These are phyloP conservation scores for Pseudogymnoascus sp. DNA, from an alignment of 2,329 filamentous ascomycete species.

Conservation along the genomic window DNA sequence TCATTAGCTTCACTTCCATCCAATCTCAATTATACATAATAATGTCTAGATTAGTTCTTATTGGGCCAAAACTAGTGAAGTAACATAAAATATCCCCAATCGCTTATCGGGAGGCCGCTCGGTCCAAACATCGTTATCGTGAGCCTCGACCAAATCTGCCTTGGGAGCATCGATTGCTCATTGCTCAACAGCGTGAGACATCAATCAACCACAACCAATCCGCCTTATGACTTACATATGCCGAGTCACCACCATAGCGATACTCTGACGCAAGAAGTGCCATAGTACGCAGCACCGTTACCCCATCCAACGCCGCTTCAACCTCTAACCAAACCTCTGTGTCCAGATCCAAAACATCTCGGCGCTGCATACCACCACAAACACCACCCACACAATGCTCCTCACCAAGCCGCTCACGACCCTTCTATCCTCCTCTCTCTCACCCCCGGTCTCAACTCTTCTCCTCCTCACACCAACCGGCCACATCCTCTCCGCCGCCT, in stretches of 20 bases:
- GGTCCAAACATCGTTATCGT: background rate
- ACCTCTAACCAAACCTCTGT: constrained; percentile 3
- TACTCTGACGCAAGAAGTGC: background rate
- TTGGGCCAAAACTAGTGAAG: too few species aligned
- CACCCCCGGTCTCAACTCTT: constrained; percentile 46
- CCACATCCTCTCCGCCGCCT: constrained; percentile 55
- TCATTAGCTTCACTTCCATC: background rate
- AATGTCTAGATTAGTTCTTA: background rate
- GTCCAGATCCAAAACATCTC: constrained; percentile 9
- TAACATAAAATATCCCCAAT: background rate
- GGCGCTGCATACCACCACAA: constrained; percentile 17
- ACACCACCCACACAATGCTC: constrained; percentile 31
- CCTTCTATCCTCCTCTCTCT: constrained; percentile 49
- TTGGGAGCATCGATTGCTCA: background rate
- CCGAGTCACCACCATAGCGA: background rate
- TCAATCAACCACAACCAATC: constrained; percentile 2
- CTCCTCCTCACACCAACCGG: constrained; percentile 52
- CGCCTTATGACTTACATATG: constrained; percentile 1
- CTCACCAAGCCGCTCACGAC: constrained; percentile 56
- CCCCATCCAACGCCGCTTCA: constrained; percentile 17
- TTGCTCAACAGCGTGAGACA: constrained; percentile 1
- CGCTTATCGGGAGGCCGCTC: constrained; percentile 1
- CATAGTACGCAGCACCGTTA: background rate
- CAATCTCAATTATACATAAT: background rate
- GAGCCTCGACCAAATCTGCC: constrained; percentile 2